phyloP scores from a whole-genome alignment of 352 stramenopile species.

The Hyaloperonospora arabidopsidis region DNA sequence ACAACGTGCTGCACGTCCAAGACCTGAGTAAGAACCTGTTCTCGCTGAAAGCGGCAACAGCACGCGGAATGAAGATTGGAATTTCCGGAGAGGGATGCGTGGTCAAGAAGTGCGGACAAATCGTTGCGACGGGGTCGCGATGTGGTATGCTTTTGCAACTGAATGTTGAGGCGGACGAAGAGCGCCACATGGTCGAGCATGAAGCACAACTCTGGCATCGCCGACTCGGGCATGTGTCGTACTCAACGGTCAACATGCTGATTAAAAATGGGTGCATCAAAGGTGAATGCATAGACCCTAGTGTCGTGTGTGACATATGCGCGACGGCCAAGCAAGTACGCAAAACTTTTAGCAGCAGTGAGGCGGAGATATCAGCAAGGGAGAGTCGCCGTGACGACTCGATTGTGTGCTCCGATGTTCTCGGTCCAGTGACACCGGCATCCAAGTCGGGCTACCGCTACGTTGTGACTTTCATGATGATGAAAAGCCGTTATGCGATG shows the following conservation, averaged over 20 bases:
- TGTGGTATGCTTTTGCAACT: not conserved
- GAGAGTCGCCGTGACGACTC: not conserved
- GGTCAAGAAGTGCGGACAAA: not conserved
- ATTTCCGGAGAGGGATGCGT: too few species aligned
- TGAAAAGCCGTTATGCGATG: not conserved
- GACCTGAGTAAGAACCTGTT: not conserved
- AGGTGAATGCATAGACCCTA: not conserved
- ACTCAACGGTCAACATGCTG: not conserved
- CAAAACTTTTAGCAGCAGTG: not conserved
- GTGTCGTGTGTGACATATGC: not conserved
- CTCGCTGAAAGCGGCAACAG: not conserved
- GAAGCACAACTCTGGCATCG: slow-evolving; percentile 1
- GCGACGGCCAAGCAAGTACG: not conserved
- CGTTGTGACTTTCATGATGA: not conserved
- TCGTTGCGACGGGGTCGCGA: not conserved
- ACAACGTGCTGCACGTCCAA: not conserved
- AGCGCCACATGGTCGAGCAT: not conserved
- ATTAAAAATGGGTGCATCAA: not conserved
- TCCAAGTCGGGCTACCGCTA: slow-evolving; percentile 1
- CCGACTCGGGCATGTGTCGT: not conserved
- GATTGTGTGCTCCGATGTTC: too few species aligned
- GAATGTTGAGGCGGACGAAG: not conserved
- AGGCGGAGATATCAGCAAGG: too few species aligned
- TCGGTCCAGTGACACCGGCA: not conserved
- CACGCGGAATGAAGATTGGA: slow-evolving; percentile 1